A percentile compares a stretch with the other conserved stretches of the same genome.
Conservation (phyloP, 2,329 filamentous ascomycete species). For the Eutypa lata region DNA sequence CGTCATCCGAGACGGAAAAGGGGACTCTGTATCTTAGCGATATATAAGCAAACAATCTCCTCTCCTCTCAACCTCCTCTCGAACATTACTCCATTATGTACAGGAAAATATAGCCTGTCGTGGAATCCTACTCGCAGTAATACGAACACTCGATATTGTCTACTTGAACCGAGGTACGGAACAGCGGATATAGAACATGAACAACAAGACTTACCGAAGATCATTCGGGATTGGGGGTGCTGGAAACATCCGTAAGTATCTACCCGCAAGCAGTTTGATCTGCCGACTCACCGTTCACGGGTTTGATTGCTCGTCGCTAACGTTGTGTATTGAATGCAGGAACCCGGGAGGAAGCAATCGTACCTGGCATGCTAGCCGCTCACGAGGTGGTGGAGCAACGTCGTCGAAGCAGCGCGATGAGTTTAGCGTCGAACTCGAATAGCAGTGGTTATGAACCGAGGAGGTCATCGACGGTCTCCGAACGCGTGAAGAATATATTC, state of each 20-base stretch:
- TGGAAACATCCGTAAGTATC: slow-evolving; percentile 24
- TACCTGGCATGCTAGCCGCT: slow-evolving; percentile 14
- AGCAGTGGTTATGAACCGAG: slow-evolving; percentile 3
- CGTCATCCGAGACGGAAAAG: background rate
- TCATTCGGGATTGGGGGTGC: slow-evolving; percentile 28
- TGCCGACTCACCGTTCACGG: background rate
- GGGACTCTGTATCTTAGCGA: background rate
- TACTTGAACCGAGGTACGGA: background rate
- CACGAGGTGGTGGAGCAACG: slow-evolving; percentile 14
- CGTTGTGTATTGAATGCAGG: slow-evolving; percentile 7
- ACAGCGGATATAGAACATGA: background rate
- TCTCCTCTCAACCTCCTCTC: background rate
- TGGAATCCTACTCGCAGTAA: background rate
- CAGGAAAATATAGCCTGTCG: background rate
- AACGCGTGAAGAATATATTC: slow-evolving; percentile 17
- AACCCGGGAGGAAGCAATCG: slow-evolving; percentile 21
- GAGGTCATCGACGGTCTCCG: slow-evolving; percentile 18
- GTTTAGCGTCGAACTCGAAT: slow-evolving; percentile 5
- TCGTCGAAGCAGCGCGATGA: slow-evolving; percentile 14
- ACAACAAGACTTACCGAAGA: slow-evolving; percentile 3
- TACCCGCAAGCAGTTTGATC: background rate
- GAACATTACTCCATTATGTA: background rate
- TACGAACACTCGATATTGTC: background rate
- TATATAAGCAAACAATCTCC: background rate
- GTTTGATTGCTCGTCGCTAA: background rate